phyloP scores from a whole-genome alignment of 2,329 filamentous ascomycete species.

The Cadophora luteo-olivacea region DNA sequence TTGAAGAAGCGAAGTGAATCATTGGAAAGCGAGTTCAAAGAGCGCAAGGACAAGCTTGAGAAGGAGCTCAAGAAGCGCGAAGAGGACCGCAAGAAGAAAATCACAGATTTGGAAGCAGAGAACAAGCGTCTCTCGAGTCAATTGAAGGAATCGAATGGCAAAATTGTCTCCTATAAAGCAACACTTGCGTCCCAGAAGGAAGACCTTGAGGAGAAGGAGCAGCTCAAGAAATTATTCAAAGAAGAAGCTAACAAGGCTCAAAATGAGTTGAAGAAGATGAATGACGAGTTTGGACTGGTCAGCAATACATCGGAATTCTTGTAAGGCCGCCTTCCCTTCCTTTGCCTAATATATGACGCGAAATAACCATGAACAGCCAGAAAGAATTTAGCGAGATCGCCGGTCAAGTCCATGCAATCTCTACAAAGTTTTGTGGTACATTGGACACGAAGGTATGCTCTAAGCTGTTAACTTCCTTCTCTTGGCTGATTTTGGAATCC shows the following conservation, averaged over 20 bases:
- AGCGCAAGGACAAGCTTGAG: background rate
- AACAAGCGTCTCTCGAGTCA: background rate
- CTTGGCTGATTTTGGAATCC: too few species aligned
- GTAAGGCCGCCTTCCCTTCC: background rate
- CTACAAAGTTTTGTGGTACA: background rate
- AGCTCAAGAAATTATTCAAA: background rate
- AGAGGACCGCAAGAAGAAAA: background rate
- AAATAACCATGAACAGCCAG: too few species aligned
- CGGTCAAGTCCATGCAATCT: background rate
- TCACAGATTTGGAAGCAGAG: background rate
- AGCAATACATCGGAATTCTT: background rate
- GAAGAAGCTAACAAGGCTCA: background rate
- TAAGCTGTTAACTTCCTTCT: too few species aligned
- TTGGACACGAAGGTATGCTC: conserved; percentile 6
- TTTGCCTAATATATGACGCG: background rate
- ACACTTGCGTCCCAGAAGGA: background rate
- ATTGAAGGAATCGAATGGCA: background rate
- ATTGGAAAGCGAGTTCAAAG: background rate
- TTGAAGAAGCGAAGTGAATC: background rate
- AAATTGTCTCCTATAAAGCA: background rate
- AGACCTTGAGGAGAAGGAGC: background rate
- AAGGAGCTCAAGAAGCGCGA: background rate
- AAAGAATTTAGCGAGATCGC: background rate
- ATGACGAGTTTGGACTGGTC: background rate
- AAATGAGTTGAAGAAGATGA: background rate